Evolutionary conservation across 2,329 filamentous ascomycete species (phyloP).

Genomic region (Trichoderma guizhouense): DNA sequence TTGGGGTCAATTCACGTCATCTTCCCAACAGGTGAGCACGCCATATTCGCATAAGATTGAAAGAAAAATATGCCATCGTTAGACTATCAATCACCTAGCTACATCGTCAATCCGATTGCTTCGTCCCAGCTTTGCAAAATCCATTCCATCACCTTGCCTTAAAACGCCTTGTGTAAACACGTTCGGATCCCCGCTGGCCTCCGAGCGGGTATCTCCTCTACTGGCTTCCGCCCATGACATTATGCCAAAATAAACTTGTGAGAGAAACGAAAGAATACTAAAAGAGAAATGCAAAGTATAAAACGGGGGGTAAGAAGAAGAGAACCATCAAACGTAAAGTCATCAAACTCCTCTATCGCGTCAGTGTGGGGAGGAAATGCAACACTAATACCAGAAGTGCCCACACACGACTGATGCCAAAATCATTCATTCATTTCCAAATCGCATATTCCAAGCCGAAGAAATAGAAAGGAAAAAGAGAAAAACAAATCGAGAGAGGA

Average conservation of each 20-base stretch:
- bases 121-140: neutral
- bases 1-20: constrained; percentile 2
- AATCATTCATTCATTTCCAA: constrained; percentile 15
- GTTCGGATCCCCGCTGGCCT: constrained; percentile 17
- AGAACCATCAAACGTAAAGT: constrained; percentile 24
- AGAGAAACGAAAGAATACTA: neutral
- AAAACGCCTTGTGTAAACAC: constrained; percentile 15
- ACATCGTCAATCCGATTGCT: neutral
- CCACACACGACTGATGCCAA: neutral
- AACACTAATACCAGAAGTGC: constrained; percentile 25
- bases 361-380: constrained; percentile 23
- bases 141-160: neutral
- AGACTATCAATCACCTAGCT: neutral
- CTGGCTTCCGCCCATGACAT: constrained; percentile 20
- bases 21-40: constrained; percentile 1
- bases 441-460: neutral
- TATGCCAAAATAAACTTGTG: constrained; percentile 18
- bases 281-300: neutral
- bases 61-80: constrained; percentile 7
- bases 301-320: constrained; percentile 3
- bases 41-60: constrained; percentile 5
- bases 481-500: no score
- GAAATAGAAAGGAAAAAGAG: neutral
- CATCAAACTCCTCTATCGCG: constrained; percentile 28
- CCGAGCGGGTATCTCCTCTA: constrained; percentile 16